Percentiles rank a stretch among this genome's conserved stretches.
phyloP scores from a whole-genome alignment of 2,329 filamentous ascomycete genomes.

The Penicillium psychrosexuale region DNA sequence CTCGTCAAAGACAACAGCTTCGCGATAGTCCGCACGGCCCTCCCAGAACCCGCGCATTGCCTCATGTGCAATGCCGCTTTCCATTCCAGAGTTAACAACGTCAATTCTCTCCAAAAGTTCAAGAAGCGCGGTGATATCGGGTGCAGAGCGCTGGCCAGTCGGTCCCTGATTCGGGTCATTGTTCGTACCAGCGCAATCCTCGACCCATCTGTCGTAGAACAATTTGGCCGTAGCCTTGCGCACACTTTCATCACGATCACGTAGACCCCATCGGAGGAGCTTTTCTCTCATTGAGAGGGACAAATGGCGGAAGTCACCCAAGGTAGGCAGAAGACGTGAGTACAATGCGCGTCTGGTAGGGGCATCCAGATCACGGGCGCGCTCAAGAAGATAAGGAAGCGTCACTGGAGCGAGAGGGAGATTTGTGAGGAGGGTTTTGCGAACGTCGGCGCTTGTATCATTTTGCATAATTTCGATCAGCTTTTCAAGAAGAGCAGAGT shows the following conservation, averaged over 20 bases:
- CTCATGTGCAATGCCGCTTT: slow-evolving; percentile 85
- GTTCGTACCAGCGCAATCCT: slow-evolving; percentile 76
- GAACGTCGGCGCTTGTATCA: slow-evolving; percentile 89
- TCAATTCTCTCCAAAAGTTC: slow-evolving; percentile 94
- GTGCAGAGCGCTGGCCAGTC: slow-evolving; percentile 52
- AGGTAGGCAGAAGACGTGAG: slow-evolving; percentile 75
- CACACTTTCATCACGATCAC: slow-evolving; percentile 91
- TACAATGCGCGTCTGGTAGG: slow-evolving; percentile 83
- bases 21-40: slow-evolving; percentile 64
- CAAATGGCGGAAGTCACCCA: slow-evolving; percentile 92
- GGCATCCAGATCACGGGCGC: slow-evolving; percentile 83
- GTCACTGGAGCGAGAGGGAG: slow-evolving; percentile 81
- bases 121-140: slow-evolving; percentile 76
- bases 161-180: slow-evolving; percentile 56
- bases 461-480: slow-evolving; percentile 87
- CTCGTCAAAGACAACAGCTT: slow-evolving; percentile 45
- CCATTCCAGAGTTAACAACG: slow-evolving; percentile 81
- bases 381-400: slow-evolving; percentile 81
- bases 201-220: slow-evolving; percentile 96
- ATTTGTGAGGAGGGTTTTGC: slow-evolving; percentile 82
- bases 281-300: slow-evolving; percentile 95
- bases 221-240: slow-evolving; percentile 85
- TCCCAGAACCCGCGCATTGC: slow-evolving; percentile 98
- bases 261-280: slow-evolving; percentile 86
- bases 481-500: slow-evolving; percentile 71